These are phyloP conservation scores for Thielaviopsis musarum DNA, from an alignment of 2,329 filamentous ascomycete genomes.

Conservation along the genomic window DNA sequence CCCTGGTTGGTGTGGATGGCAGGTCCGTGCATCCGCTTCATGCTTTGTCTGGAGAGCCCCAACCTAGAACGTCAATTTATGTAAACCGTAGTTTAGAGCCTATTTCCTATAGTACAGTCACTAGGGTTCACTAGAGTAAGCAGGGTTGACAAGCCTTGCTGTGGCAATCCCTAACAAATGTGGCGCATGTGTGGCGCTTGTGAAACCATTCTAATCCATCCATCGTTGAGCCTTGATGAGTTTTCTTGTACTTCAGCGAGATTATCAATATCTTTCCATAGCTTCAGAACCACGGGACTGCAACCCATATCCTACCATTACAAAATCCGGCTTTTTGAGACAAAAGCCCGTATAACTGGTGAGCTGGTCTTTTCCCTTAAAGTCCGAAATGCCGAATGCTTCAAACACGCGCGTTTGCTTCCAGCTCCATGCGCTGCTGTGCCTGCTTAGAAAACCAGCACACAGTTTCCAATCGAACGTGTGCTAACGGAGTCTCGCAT, in stretches of 20 bases:
- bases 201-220: neutral
- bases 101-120: neutral
- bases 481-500: too few species aligned
- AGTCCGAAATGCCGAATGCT: too few species aligned
- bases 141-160: neutral
- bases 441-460: too few species aligned
- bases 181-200: neutral
- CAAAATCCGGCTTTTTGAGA: neutral
- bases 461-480: too few species aligned
- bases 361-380: neutral
- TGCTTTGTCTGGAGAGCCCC: too few species aligned
- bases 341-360: neutral
- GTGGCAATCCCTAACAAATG: neutral
- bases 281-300: neutral
- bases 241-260: neutral
- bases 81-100: too few species aligned
- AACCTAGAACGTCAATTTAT: too few species aligned
- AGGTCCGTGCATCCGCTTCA: too few species aligned
- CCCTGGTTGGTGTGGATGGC: neutral
- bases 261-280: neutral
- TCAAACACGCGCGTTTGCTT: too few species aligned
- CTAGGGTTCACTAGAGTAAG: neutral
- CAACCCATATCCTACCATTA: neutral
- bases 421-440: too few species aligned
- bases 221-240: neutral